Percentiles rank a stretch among this genome's conserved stretches.
Conservation (phyloP, 2,329 filamentous ascomycete species). For the Colletotrichum orbiculare region DNA sequence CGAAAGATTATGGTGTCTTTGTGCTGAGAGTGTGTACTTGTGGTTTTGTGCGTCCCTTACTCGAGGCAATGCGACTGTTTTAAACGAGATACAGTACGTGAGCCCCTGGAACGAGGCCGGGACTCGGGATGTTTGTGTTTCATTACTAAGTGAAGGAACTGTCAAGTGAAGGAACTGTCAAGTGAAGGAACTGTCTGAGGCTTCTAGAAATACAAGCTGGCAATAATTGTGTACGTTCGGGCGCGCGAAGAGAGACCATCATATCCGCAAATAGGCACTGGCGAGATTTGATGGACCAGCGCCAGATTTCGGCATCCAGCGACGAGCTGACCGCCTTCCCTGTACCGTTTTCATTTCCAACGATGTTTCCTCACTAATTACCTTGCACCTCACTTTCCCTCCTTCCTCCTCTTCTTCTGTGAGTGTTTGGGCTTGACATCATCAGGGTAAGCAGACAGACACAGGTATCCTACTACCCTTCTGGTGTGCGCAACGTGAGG, state of each 20-base stretch:
- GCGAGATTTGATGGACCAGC: conserved; percentile 35
- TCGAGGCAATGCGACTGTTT: conserved; percentile 11
- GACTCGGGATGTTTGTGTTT: too few relatives aligned
- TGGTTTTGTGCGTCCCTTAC: conserved; percentile 14
- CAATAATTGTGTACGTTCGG: conserved; percentile 25
- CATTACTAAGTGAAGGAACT: neutral
- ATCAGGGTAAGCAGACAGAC: too few relatives aligned
- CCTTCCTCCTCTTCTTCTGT: too few relatives aligned
- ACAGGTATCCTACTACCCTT: too few relatives aligned
- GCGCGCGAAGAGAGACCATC: conserved; percentile 25
- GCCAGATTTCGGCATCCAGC: neutral
- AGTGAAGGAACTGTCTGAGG: conserved; percentile 7
- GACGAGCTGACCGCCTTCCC: conserved; percentile 17
- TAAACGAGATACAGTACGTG: neutral
- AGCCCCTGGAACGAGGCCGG: too few relatives aligned
- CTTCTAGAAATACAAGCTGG: conserved; percentile 18
- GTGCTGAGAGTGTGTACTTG: neutral
- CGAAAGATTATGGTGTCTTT: neutral
- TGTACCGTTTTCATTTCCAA: neutral
- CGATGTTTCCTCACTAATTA: neutral
- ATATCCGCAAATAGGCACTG: conserved; percentile 35
- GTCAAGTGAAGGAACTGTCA: neutral
- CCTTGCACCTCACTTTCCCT: too few relatives aligned
- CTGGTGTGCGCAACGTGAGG: too few relatives aligned
- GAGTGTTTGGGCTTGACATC: too few relatives aligned